Percentiles rank a stretch among this genome's conserved stretches.
Evolutionary conservation across 2,329 filamentous ascomycete genomes (phyloP).

Genomic region (Colletotrichum nymphaeae): DNA sequence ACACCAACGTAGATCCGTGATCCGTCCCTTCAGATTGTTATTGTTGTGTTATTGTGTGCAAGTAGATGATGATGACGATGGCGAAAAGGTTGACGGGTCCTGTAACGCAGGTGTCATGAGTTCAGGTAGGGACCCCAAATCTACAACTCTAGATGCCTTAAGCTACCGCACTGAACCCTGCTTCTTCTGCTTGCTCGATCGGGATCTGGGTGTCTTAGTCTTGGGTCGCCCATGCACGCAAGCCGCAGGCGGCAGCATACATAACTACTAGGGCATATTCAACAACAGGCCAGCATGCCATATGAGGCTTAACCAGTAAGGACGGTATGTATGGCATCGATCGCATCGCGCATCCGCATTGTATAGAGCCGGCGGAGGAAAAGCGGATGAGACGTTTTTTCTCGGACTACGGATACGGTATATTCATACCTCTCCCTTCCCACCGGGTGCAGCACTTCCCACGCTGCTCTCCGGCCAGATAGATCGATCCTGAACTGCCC

Average conservation of each 20-base stretch:
- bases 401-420: no score
- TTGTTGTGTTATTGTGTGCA: background rate
- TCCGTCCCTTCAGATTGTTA: background rate
- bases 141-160: slow-evolving; percentile 1
- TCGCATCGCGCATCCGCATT: background rate
- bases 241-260: background rate
- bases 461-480: no score
- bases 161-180: slow-evolving; percentile 15
- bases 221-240: background rate
- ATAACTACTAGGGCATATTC: background rate
- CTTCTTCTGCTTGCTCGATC: background rate
- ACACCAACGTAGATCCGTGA: background rate
- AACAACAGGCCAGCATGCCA: background rate
- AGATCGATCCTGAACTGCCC: no score
- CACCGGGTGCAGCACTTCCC: background rate
- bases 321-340: no score
- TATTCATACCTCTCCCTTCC: background rate
- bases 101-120: background rate
- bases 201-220: background rate
- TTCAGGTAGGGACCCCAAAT: background rate
- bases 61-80: background rate
- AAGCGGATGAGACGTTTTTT: background rate
- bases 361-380: background rate
- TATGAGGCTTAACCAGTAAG: background rate
- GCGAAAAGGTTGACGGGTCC: background rate